Conservation (phyloP, 345 rosid genomes). For the Geranium rotundifolium region DNA sequence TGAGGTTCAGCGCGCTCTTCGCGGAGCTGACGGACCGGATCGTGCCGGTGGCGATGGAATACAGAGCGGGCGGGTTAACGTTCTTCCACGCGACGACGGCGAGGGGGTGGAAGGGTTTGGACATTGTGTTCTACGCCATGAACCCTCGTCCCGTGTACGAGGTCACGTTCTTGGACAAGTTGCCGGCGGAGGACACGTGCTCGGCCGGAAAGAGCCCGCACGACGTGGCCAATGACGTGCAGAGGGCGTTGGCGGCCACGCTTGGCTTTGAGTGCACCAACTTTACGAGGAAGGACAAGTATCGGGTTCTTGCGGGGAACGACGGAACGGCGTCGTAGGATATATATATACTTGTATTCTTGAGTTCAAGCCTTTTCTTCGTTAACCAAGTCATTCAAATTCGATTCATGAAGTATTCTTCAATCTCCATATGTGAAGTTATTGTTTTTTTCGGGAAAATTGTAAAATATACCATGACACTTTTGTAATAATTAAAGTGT, state of each 20-base stretch:
- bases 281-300: slow-evolving; percentile 80
- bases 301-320: slow-evolving; percentile 68
- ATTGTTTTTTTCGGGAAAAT: too few relatives aligned
- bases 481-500: too few relatives aligned
- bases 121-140: slow-evolving; percentile 87
- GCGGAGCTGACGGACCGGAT: slow-evolving; percentile 77
- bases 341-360: slow-evolving; percentile 24
- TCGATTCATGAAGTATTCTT: too few relatives aligned
- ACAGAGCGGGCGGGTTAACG: too few relatives aligned
- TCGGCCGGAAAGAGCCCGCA: slow-evolving; percentile 84
- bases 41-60: slow-evolving; percentile 91
- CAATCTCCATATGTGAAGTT: too few relatives aligned
- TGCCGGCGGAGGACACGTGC: slow-evolving; percentile 73
- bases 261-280: slow-evolving; percentile 92
- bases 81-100: slow-evolving; percentile 95
- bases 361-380: slow-evolving; percentile 51
- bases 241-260: slow-evolving; percentile 69
- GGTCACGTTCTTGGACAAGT: slow-evolving; percentile 78
- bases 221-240: slow-evolving; percentile 88
- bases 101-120: slow-evolving; percentile 80
- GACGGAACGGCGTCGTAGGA: slow-evolving; percentile 57
- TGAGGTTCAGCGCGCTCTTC: slow-evolving; percentile 78
- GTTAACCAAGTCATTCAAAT: slow-evolving; percentile 3
- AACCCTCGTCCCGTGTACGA: slow-evolving; percentile 88
- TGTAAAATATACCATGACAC: too few relatives aligned